Conservation (phyloP, 345 rosid genomes). For the Moricandia moricandioides region DNA sequence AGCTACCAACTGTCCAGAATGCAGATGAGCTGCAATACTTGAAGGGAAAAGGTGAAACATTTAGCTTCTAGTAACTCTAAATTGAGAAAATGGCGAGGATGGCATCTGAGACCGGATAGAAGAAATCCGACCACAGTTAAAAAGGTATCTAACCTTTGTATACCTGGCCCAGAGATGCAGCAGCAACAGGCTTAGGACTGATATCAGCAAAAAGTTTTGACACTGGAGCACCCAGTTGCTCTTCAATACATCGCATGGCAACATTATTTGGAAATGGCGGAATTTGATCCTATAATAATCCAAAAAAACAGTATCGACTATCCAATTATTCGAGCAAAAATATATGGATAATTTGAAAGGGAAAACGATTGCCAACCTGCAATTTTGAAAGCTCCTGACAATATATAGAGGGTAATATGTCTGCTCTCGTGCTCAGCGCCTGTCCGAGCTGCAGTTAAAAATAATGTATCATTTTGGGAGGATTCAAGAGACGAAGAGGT, state of each 20-base stretch:
- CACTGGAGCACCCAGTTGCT: slow-evolving; percentile 67
- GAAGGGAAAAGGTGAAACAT: slow-evolving; percentile 35
- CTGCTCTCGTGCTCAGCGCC: slow-evolving; percentile 94
- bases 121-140: slow-evolving; percentile 10
- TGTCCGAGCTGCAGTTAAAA: slow-evolving; percentile 76
- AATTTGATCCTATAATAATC: slow-evolving; percentile 72
- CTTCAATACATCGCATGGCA: slow-evolving; percentile 81
- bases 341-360: neutral
- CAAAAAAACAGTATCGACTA: slow-evolving; percentile 7
- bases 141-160: slow-evolving; percentile 72
- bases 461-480: neutral
- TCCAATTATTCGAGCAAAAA: neutral
- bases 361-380: slow-evolving; percentile 50
- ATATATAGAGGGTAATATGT: slow-evolving; percentile 76
- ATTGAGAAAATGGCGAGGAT: neutral
- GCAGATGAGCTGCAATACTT: slow-evolving; percentile 92
- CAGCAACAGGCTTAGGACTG: slow-evolving; percentile 82
- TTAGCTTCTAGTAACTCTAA: slow-evolving; percentile 29
- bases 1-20: slow-evolving; percentile 94
- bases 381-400: slow-evolving; percentile 93
- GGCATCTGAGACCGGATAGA: neutral
- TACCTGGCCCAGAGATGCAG: slow-evolving; percentile 98
- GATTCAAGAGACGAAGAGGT: neutral
- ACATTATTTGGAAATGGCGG: slow-evolving; percentile 80
- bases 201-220: slow-evolving; percentile 80